These are phyloP conservation scores for Phlegmacium glaucopus DNA, from an alignment of 768 basidiomycete genomes.

Conservation along the genomic window DNA sequence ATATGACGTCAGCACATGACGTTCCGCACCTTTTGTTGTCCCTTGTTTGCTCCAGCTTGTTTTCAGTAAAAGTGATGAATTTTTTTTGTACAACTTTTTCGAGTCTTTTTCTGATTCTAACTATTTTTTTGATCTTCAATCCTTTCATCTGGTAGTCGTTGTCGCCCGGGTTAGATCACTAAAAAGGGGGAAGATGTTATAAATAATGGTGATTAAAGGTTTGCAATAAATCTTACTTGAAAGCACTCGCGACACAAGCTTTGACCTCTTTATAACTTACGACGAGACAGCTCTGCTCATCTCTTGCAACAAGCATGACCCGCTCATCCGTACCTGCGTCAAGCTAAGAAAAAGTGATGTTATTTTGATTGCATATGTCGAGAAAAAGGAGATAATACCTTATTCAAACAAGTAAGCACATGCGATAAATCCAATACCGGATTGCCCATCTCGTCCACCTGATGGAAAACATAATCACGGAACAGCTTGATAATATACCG, in stretches of 20 bases:
- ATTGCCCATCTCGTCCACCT: slow-evolving; percentile 86
- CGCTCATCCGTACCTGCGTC: slow-evolving; percentile 93
- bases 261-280: slow-evolving; percentile 93
- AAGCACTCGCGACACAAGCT: slow-evolving; percentile 78
- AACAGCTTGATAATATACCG: slow-evolving; percentile 98
- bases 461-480: slow-evolving; percentile 97
- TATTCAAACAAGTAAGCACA: slow-evolving; percentile 90
- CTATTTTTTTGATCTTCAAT: slow-evolving; percentile 45
- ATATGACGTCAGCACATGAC: slow-evolving; percentile 17
- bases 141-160: slow-evolving; percentile 7
- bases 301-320: slow-evolving; percentile 90
- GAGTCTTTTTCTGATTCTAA: slow-evolving; percentile 69
- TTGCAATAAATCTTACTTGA: slow-evolving; percentile 51
- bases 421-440: slow-evolving; percentile 90
- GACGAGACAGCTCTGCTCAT: slow-evolving; percentile 94
- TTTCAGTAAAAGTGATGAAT: slow-evolving; percentile 17
- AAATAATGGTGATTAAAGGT: slow-evolving; percentile 1
- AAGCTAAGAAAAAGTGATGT: slow-evolving; percentile 45
- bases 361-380: background rate
- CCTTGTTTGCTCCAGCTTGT: background rate
- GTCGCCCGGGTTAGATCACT: slow-evolving; percentile 49
- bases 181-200: background rate
- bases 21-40: background rate
- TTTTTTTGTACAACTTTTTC: slow-evolving; percentile 44
- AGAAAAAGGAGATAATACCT: slow-evolving; percentile 43